Evolutionary conservation across 768 basidiomycete genomes (phyloP), one percentile per base, ranked within the genome.

Genomic region (Boletus rubroflammeus): DNA sequence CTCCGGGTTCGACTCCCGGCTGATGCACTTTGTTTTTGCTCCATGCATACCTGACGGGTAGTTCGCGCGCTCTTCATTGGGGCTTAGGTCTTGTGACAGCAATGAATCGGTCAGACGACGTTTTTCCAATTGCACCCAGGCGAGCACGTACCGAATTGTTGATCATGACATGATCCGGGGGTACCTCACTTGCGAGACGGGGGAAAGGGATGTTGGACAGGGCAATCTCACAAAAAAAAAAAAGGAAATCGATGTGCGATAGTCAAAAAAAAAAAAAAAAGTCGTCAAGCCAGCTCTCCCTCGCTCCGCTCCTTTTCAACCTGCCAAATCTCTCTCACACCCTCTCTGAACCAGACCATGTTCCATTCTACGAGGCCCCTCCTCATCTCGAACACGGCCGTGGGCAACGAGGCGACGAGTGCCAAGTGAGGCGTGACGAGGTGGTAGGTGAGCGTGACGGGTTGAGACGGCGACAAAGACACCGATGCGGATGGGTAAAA

Each of bases 351-450:
- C 70, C 85, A 91, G 35, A 90, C 85, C 3, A 93, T 86, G 62
- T 94, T 94, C 71, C 87, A 93, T 65, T 94, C 92, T 29, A 94
- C 75, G 43, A 93, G 73, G 21, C 88, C 89, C 17, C 88, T 77
- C 51, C 86, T 78, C 56, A 81, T 78, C 49, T 91, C 86, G 59
- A 81, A 91, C 44, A 89, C 83, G 31, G 78, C 73, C 2, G 88
- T 86, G 26, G 88, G 88, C 17, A 93, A 66, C 48, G 93, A 73
- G 3, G 88, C 87, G 49, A 93, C 73, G 47, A 89, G 73, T 14
- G 84, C 85, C 23, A 90, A 78, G 52, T 81, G 82, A 53, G 81
- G 80, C 52, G 88, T 90, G 60, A 93, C 82, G 45, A 86, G 76
- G 71, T 93, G 90, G 69, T 90, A 92, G 11, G 90, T 87, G 56